A percentile compares a stretch with the other conserved stretches of the same genome.
Evolutionary conservation across 441 rosid genomes (phyloP).

Genomic region (Heliophila coronopifolia): DNA sequence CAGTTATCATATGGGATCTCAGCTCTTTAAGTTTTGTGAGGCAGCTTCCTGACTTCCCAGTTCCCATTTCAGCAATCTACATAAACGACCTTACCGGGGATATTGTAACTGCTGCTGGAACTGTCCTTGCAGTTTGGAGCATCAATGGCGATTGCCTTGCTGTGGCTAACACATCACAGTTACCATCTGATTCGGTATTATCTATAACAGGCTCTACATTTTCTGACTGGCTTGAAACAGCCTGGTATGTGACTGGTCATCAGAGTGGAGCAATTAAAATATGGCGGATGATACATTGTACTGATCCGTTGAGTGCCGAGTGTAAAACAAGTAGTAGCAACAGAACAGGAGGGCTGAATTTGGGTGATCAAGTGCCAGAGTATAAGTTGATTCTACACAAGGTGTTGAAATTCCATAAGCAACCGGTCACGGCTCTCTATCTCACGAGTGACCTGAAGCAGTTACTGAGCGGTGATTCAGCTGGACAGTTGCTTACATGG

Average conservation of each 20-base stretch:
- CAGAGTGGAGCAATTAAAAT: conserved; percentile 97
- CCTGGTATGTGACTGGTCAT: conserved; percentile 96
- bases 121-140: conserved; percentile 95
- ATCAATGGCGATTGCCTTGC: conserved; percentile 98
- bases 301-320: conserved; percentile 44
- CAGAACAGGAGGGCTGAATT: conserved; percentile 50
- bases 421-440: conserved; percentile 81
- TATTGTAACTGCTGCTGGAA: conserved; percentile 94
- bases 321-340: conserved; percentile 44
- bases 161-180: conserved; percentile 81
- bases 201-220: conserved; percentile 76
- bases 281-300: conserved; percentile 88
- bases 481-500: conserved; percentile 88
- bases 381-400: conserved; percentile 79
- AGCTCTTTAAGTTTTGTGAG: conserved; percentile 77
- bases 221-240: conserved; percentile 93
- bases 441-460: conserved; percentile 82
- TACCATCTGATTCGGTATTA: conserved; percentile 92
- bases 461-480: conserved; percentile 85
- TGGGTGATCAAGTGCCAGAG: conserved; percentile 63
- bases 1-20: conserved; percentile 95
- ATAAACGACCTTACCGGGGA: conserved; percentile 93
- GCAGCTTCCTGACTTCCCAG: conserved; percentile 88
- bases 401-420: conserved; percentile 83
- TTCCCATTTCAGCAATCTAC: conserved; percentile 76